Percentiles rank a stretch among this genome's conserved stretches.
Conservation (phyloP, 2,329 filamentous ascomycete species). For the Malbranchea zuffiana region DNA sequence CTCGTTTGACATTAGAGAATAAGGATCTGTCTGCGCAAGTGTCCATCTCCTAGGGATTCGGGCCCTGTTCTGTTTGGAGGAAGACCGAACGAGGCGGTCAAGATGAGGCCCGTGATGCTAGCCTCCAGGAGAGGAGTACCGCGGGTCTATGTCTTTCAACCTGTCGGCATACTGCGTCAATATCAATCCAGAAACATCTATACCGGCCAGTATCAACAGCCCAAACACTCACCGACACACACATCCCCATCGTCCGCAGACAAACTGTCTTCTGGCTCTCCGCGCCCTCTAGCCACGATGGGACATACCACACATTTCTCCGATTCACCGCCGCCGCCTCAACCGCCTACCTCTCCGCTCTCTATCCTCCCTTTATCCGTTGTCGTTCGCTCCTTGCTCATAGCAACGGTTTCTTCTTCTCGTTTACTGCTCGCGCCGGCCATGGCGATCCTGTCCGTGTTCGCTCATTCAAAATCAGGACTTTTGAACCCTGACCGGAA, state of each 20-base stretch:
- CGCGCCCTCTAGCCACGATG: slow-evolving; percentile 7
- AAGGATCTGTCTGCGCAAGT: no score
- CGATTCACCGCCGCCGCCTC: no score
- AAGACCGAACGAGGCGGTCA: no score
- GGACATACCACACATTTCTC: background rate
- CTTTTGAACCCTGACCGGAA: slow-evolving; percentile 67
- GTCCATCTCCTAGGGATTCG: no score
- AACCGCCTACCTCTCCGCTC: slow-evolving; percentile 12
- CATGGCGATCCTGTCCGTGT: slow-evolving; percentile 53
- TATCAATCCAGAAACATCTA: slow-evolving; percentile 7
- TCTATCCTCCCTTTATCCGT: slow-evolving; percentile 15
- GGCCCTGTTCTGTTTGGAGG: no score
- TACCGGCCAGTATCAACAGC: slow-evolving; percentile 5
- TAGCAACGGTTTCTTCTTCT: slow-evolving; percentile 15
- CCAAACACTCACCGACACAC: background rate
- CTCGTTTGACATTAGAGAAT: no score
- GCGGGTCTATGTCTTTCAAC: no score
- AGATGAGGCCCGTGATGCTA: no score
- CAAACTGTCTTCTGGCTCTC: slow-evolving; percentile 5
- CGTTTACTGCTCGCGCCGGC: slow-evolving; percentile 53
- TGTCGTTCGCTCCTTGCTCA: slow-evolving; percentile 14
- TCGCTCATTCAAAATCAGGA: slow-evolving; percentile 58
- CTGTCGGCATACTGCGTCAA: no score
- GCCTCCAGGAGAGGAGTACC: no score
- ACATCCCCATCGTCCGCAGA: slow-evolving; percentile 1